These are phyloP conservation scores for Colletotrichum noveboracense DNA, from an alignment of 2,329 filamentous ascomycete species.

Conservation along the genomic window DNA sequence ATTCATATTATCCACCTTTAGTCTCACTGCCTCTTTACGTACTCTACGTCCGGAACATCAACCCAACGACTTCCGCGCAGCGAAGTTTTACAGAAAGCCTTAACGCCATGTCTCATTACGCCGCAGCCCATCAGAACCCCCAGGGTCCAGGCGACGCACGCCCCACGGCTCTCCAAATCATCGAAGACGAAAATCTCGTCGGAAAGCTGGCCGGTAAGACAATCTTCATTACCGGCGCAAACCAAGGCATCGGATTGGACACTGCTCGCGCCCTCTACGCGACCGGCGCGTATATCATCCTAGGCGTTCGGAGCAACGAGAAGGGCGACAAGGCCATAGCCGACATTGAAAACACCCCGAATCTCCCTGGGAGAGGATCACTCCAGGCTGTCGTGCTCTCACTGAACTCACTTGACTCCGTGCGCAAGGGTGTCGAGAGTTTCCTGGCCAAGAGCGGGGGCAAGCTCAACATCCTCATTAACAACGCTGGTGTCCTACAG, in stretches of 20 bases:
- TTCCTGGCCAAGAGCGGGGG: constrained; percentile 31
- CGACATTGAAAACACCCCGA: background rate
- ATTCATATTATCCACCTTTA: background rate
- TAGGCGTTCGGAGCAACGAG: constrained; percentile 36
- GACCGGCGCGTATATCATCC: constrained; percentile 40
- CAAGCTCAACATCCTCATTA: constrained; percentile 32
- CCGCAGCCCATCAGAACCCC: background rate
- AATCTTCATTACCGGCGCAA: constrained; percentile 40
- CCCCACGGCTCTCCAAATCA: constrained; percentile 44
- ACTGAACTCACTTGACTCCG: constrained; percentile 17
- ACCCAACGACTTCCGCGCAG: rapidly evolving
- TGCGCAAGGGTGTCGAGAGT: constrained; percentile 21
- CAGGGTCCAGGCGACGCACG: constrained; percentile 41
- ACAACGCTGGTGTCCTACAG: constrained; percentile 34
- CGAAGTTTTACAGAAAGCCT: background rate
- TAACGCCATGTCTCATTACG: constrained; percentile 1
- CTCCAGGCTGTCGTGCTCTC: background rate
- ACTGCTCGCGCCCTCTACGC: constrained; percentile 38
- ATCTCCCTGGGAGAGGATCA: background rate
- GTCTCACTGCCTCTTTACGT: background rate
- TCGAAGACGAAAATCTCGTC: constrained; percentile 38
- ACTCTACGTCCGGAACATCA: background rate
- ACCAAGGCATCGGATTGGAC: constrained; percentile 41
- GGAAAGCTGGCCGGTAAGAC: constrained; percentile 37
- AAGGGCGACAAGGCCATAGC: constrained; percentile 34